Percentiles rank a stretch among this genome's conserved stretches.
Conservation (phyloP, 2,329 filamentous ascomycete species). For the Xylariaceae sp. region DNA sequence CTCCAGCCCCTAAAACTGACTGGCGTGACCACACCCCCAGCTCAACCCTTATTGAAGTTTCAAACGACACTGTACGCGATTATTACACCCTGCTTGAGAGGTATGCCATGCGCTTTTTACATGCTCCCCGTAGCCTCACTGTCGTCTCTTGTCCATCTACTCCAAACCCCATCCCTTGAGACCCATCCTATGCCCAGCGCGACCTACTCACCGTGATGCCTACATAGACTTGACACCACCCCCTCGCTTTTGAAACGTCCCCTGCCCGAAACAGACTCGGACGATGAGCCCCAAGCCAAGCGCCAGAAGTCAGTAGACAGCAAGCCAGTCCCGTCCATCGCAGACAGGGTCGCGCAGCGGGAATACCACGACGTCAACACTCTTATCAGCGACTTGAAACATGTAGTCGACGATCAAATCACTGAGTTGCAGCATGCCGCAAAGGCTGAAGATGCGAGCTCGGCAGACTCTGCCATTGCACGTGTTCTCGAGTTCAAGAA, state of each 20-base stretch:
- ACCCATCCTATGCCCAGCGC: not conserved
- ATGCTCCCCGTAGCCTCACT: conserved; percentile 1
- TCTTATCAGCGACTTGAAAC: conserved; percentile 55
- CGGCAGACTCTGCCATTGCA: conserved; percentile 36
- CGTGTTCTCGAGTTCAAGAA: conserved; percentile 56
- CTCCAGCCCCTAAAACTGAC: conserved; percentile 1
- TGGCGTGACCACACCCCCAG: not conserved
- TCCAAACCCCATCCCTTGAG: not conserved
- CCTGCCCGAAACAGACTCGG: conserved; percentile 40
- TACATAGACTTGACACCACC: conserved; percentile 48
- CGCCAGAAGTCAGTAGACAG: conserved; percentile 54
- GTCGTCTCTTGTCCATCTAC: not conserved
- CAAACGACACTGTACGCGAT: conserved; percentile 24
- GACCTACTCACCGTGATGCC: conserved; percentile 5
- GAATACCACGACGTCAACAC: conserved; percentile 61
- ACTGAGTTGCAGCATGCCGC: conserved; percentile 37
- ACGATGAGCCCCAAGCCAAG: conserved; percentile 55
- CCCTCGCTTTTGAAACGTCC: conserved; percentile 54
- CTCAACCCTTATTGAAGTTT: conserved; percentile 18
- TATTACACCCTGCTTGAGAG: conserved; percentile 29
- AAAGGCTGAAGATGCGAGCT: conserved; percentile 19
- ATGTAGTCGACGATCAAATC: conserved; percentile 45
- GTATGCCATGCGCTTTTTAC: conserved; percentile 17
- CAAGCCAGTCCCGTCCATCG: conserved; percentile 40
- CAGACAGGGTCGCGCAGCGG: conserved; percentile 50